These are phyloP conservation scores for Aspergillus homomorphus DNA, from an alignment of 495 filamentous ascomycete species.

Conservation along the genomic window DNA sequence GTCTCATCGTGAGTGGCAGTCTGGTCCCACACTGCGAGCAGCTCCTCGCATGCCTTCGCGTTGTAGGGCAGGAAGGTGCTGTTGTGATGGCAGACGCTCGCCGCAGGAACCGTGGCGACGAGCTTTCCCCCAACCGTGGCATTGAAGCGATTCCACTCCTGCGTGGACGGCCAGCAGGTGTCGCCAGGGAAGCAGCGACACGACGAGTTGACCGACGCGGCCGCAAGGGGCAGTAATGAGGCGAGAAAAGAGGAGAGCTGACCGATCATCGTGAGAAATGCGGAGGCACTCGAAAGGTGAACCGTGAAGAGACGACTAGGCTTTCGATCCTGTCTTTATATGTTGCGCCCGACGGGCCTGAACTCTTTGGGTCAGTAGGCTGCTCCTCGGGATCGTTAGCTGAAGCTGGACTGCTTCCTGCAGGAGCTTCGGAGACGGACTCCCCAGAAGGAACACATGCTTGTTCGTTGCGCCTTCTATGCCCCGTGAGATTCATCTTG, in stretches of 20 bases:
- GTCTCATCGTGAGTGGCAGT: constrained; percentile 24
- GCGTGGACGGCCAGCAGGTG: constrained; percentile 27
- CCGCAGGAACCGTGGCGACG: constrained; percentile 35
- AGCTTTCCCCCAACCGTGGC: constrained; percentile 25
- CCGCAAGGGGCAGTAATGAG: neutral
- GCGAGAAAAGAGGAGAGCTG: neutral
- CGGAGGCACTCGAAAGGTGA: too few relatives aligned
- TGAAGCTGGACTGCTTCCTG: too few relatives aligned
- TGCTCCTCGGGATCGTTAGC: too few relatives aligned
- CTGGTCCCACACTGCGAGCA: constrained; percentile 22
- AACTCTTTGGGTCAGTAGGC: too few relatives aligned
- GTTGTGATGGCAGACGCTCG: constrained; percentile 31
- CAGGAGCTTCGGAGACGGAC: too few relatives aligned
- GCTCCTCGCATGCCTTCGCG: constrained; percentile 17
- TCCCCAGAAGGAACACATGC: too few relatives aligned
- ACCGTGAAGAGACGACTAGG: too few relatives aligned
- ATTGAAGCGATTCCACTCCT: constrained; percentile 31
- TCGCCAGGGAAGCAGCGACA: constrained; percentile 33
- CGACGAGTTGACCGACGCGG: neutral
- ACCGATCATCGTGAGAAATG: too few relatives aligned
- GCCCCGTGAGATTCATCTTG: too few relatives aligned
- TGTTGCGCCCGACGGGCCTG: too few relatives aligned
- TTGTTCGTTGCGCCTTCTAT: too few relatives aligned
- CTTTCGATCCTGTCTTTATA: too few relatives aligned
- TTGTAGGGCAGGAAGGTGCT: constrained; percentile 24